Conservation (phyloP, 2,329 filamentous ascomycete species). For the Calonectria henricotiae region DNA sequence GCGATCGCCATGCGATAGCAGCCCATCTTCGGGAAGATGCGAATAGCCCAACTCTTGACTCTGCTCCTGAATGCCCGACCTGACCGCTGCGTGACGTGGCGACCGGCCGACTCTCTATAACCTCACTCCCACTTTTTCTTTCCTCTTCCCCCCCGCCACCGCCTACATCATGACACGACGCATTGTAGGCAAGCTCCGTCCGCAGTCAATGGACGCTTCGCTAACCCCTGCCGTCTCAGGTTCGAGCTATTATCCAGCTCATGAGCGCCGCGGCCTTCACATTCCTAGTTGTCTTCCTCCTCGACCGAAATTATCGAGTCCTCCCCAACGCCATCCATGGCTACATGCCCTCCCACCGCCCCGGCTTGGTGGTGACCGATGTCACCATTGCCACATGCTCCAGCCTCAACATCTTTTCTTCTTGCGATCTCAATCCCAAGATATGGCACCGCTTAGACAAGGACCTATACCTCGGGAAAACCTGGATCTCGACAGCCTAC, state of each 20-base stretch:
- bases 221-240: slow-evolving; percentile 56
- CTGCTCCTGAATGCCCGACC: slow-evolving; percentile 47
- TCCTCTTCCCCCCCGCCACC: slow-evolving; percentile 29
- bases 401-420: slow-evolving; percentile 80
- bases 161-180: slow-evolving; percentile 57
- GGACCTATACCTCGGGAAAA: slow-evolving; percentile 85
- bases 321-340: slow-evolving; percentile 89
- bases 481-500: slow-evolving; percentile 84
- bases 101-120: slow-evolving; percentile 32
- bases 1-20: slow-evolving; percentile 50
- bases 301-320: slow-evolving; percentile 91
- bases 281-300: slow-evolving; percentile 82
- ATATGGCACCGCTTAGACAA: slow-evolving; percentile 90
- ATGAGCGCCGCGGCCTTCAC: slow-evolving; percentile 76
- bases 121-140: slow-evolving; percentile 20
- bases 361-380: slow-evolving; percentile 89
- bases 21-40: slow-evolving; percentile 50
- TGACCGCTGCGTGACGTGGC: slow-evolving; percentile 43
- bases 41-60: slow-evolving; percentile 46
- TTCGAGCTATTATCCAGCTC: slow-evolving; percentile 84
- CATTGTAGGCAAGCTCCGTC: slow-evolving; percentile 54
- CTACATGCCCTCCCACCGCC: slow-evolving; percentile 88
- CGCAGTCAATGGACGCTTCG: not conserved
- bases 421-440: slow-evolving; percentile 80
- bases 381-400: slow-evolving; percentile 85